Evolutionary conservation across 2,329 filamentous ascomycete genomes (phyloP).

Genomic region (Penicillium sp.): DNA sequence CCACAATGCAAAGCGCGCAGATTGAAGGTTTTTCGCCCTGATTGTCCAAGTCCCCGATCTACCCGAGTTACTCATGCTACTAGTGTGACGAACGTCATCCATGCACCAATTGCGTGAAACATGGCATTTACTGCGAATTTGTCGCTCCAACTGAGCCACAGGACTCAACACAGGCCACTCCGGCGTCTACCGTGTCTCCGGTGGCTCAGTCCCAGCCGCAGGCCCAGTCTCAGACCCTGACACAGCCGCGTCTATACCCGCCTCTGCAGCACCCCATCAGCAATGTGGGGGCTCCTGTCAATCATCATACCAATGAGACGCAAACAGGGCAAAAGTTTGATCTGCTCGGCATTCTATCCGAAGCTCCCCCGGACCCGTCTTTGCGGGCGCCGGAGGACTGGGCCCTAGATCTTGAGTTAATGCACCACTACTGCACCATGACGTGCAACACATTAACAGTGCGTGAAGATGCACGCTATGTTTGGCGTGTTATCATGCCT

Average conservation of each 20-base stretch:
- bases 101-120: conserved; percentile 27
- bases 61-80: neutral
- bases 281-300: conserved; percentile 4
- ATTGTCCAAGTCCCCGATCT: neutral
- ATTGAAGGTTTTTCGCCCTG: conserved; percentile 21
- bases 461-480: conserved; percentile 24
- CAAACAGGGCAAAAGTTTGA: conserved; percentile 2
- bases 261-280: neutral
- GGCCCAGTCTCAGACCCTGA: neutral
- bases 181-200: conserved; percentile 4
- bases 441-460: conserved; percentile 25
- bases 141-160: conserved; percentile 1
- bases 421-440: conserved; percentile 43
- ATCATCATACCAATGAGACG: neutral
- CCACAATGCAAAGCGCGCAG: conserved; percentile 25
- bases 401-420: conserved; percentile 40
- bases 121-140: conserved; percentile 23
- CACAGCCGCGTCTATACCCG: neutral
- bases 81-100: conserved; percentile 30
- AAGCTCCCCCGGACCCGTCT: neutral
- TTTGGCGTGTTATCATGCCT: conserved; percentile 32
- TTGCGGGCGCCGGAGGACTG: conserved; percentile 14
- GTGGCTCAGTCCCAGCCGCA: neutral
- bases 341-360: conserved; percentile 12
- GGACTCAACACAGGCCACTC: neutral